Evolutionary conservation across 306 rosid genomes (phyloP).

Genomic region (Vigna angularis): DNA sequence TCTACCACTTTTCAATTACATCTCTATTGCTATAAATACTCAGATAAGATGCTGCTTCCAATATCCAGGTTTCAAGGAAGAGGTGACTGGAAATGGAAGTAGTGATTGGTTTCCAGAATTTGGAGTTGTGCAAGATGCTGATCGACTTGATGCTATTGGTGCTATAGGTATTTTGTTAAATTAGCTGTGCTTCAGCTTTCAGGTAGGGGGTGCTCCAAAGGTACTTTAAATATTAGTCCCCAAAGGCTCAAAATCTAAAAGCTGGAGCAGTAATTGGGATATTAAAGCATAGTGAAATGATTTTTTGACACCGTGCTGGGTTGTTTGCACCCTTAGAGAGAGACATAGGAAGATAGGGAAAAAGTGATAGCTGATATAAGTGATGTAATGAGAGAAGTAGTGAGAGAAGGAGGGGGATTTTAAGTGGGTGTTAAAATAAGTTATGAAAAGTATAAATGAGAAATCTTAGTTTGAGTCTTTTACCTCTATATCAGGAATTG

Average conservation of each 20-base stretch:
- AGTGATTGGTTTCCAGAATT: conserved; percentile 68
- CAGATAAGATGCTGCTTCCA: conserved; percentile 1
- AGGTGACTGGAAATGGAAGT: conserved; percentile 62
- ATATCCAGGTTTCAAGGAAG: conserved; percentile 87
- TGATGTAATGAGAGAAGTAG: background rate
- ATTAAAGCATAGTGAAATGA: background rate
- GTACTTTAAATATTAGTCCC: conserved; percentile 5
- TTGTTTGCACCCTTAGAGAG: background rate
- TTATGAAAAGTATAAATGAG: conserved; percentile 1
- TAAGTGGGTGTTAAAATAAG: background rate
- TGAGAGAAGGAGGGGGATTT: background rate
- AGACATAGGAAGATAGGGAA: background rate
- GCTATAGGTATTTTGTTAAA: conserved; percentile 72
- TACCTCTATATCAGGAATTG: conserved; percentile 66
- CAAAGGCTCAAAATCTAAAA: background rate
- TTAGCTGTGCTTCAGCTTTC: conserved; percentile 9
- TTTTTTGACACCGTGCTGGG: background rate
- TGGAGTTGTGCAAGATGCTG: conserved; percentile 93
- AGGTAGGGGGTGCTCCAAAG: background rate
- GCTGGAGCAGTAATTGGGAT: background rate
- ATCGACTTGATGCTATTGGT: conserved; percentile 96
- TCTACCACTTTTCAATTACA: background rate
- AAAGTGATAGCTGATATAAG: background rate
- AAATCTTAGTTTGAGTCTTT: background rate
- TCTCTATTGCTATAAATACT: conserved; percentile 15